Evolutionary conservation across 2,329 filamentous ascomycete species (phyloP).

Genomic region (Sarocladium brachiariae): DNA sequence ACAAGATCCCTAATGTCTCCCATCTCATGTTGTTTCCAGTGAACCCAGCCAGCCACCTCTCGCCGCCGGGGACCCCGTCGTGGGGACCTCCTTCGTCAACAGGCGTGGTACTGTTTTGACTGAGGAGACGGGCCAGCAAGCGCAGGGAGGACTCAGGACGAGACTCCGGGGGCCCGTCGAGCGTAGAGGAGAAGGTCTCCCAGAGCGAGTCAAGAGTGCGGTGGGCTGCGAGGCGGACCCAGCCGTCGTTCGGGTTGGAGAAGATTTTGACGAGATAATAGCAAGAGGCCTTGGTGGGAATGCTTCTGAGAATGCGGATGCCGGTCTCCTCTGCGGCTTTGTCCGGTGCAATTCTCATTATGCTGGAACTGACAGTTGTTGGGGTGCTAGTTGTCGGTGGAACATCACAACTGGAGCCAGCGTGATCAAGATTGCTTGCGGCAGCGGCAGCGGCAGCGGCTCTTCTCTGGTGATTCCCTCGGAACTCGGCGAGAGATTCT

Average conservation of each 20-base stretch:
- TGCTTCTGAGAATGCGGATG: constrained; percentile 28
- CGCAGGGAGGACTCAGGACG: too few relatives aligned
- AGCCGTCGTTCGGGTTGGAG: constrained; percentile 20
- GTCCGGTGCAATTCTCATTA: background rate
- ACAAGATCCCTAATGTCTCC: constrained; percentile 36
- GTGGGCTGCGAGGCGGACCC: constrained; percentile 23
- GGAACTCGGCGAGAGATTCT: constrained; percentile 22
- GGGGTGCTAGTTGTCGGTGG: too few relatives aligned
- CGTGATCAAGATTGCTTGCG: too few relatives aligned
- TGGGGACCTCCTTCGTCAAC: constrained; percentile 18
- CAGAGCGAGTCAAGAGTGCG: constrained; percentile 25
- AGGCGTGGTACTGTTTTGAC: constrained; percentile 13
- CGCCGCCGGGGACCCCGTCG: constrained; percentile 26
- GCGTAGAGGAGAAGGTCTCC: constrained; percentile 15
- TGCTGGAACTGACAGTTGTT: too few relatives aligned
- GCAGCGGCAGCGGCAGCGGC: background rate
- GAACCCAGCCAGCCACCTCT: constrained; percentile 34
- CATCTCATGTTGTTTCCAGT: constrained; percentile 32
- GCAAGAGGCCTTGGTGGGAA: constrained; percentile 24
- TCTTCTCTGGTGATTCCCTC: background rate
- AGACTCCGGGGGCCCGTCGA: too few relatives aligned
- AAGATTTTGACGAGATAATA: constrained; percentile 12
- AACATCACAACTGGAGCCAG: background rate
- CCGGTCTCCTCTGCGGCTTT: constrained; percentile 13
- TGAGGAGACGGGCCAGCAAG: constrained; percentile 20